Percentiles rank a stretch among this genome's conserved stretches.
Evolutionary conservation across 345 rosid genomes (phyloP).

Genomic region (Gossypium anomalum): DNA sequence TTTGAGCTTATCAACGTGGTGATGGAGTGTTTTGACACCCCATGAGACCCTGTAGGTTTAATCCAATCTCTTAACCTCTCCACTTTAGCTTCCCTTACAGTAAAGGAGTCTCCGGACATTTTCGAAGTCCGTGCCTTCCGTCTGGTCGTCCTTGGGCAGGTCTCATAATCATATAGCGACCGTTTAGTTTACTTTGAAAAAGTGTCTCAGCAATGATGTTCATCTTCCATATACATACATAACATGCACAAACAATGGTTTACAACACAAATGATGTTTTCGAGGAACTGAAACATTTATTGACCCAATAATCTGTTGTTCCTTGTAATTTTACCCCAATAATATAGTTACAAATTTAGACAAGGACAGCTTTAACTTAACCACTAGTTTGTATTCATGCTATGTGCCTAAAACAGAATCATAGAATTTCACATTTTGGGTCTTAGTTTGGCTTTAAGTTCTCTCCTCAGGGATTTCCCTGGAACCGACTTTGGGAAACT

Average conservation of each 20-base stretch:
- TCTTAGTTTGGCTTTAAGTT: slow-evolving; percentile 55
- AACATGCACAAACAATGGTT: not conserved
- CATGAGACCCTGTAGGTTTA: too few species aligned
- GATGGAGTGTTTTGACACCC: too few species aligned
- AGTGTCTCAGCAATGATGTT: not conserved
- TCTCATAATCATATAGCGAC: not conserved
- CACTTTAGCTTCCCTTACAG: too few species aligned
- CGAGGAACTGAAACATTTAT: not conserved
- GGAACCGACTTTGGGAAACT: slow-evolving; percentile 73
- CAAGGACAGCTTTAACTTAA: not conserved
- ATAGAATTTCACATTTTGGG: slow-evolving; percentile 47
- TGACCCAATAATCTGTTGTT: not conserved
- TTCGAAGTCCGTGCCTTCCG: too few species aligned
- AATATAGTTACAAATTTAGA: not conserved
- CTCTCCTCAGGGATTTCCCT: slow-evolving; percentile 84
- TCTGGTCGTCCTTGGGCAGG: too few species aligned
- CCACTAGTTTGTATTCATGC: not conserved
- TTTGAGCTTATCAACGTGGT: too few species aligned
- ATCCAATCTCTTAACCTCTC: too few species aligned
- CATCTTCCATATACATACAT: not conserved
- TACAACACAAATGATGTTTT: not conserved
- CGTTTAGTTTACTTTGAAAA: not conserved
- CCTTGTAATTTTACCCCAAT: not conserved
- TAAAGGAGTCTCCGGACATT: too few species aligned
- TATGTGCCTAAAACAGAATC: not conserved